Evolutionary conservation across 176 grass and related monocot genomes (phyloP).

Genomic region (Ensete ventricosum): DNA sequence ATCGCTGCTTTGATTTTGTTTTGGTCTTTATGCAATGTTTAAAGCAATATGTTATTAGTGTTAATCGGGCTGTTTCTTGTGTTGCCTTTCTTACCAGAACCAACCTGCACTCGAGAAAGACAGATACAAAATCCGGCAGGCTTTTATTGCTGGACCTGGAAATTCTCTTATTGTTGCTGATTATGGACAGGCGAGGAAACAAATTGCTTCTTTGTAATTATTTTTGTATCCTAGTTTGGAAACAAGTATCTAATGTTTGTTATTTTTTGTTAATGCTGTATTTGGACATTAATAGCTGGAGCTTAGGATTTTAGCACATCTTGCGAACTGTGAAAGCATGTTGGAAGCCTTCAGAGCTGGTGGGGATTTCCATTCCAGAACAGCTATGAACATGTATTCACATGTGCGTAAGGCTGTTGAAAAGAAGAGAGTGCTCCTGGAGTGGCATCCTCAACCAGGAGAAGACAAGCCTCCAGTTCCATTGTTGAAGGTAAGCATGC

Average conservation of each 20-base stretch:
- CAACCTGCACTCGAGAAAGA: conserved; percentile 94
- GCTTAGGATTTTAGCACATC: conserved; percentile 87
- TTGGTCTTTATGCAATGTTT: too few relatives aligned
- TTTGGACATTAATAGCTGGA: conserved; percentile 49
- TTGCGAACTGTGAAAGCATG: conserved; percentile 80
- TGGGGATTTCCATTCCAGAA: conserved; percentile 90
- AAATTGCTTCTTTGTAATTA: background rate
- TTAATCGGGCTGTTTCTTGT: too few relatives aligned
- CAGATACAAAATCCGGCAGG: conserved; percentile 81
- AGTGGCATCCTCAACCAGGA: conserved; percentile 78
- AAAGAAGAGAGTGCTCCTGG: conserved; percentile 71
- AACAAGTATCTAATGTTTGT: background rate
- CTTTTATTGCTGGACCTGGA: conserved; percentile 71
- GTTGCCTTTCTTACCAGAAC: conserved; percentile 31
- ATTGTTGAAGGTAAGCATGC: conserved; percentile 56
- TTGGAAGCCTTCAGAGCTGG: conserved; percentile 81
- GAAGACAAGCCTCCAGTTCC: conserved; percentile 81
- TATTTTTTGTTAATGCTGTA: background rate
- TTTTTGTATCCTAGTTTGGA: background rate
- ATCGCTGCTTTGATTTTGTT: too few relatives aligned
- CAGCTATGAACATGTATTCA: conserved; percentile 85
- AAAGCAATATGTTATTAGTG: too few relatives aligned
- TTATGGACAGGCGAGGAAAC: conserved; percentile 67
- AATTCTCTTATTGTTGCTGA: conserved; percentile 91
- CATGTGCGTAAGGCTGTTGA: conserved; percentile 69